These are phyloP conservation scores for Arabidopsis arenosa DNA, from an alignment of 345 rosid genomes.

Conservation along the genomic window DNA sequence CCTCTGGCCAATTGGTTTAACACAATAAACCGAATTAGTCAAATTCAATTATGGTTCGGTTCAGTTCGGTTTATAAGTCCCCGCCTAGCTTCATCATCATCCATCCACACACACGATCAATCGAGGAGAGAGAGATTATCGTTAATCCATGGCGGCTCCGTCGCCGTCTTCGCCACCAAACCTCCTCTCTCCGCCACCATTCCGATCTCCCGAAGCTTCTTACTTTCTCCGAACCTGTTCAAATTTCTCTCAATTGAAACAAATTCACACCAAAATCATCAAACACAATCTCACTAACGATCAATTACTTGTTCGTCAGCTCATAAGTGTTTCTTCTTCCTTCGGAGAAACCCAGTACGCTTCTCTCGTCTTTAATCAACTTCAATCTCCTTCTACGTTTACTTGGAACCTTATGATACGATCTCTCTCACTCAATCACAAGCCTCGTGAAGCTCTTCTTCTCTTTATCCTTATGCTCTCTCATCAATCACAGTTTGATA, in stretches of 20 bases:
- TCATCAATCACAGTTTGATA: conserved; percentile 57
- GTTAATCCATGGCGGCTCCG: conserved; percentile 45
- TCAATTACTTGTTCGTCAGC: conserved; percentile 63
- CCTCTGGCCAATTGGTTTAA: background rate
- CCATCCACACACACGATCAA: conserved; percentile 35
- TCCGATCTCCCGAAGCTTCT: conserved; percentile 53
- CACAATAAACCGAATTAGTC: background rate
- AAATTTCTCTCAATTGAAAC: conserved; percentile 62
- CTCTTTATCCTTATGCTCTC: conserved; percentile 63
- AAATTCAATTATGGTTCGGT: background rate
- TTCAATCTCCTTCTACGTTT: conserved; percentile 49
- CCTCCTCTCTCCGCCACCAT: conserved; percentile 41
- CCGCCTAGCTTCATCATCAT: conserved; percentile 23
- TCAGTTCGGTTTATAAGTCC: background rate
- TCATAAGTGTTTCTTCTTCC: conserved; percentile 58
- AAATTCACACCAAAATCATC: conserved; percentile 60
- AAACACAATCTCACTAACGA: conserved; percentile 53
- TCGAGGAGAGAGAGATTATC: conserved; percentile 6
- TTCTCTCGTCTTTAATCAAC: conserved; percentile 55
- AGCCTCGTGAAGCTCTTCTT: conserved; percentile 57
- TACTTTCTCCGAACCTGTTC: conserved; percentile 52
- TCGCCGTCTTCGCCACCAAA: conserved; percentile 32
- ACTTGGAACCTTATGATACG: conserved; percentile 85
- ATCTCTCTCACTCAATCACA: conserved; percentile 49
- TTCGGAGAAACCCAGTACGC: conserved; percentile 56